These are phyloP conservation scores for Cyclotella cryptica DNA, from an alignment of 108 stramenopile species.

Conservation along the genomic window DNA sequence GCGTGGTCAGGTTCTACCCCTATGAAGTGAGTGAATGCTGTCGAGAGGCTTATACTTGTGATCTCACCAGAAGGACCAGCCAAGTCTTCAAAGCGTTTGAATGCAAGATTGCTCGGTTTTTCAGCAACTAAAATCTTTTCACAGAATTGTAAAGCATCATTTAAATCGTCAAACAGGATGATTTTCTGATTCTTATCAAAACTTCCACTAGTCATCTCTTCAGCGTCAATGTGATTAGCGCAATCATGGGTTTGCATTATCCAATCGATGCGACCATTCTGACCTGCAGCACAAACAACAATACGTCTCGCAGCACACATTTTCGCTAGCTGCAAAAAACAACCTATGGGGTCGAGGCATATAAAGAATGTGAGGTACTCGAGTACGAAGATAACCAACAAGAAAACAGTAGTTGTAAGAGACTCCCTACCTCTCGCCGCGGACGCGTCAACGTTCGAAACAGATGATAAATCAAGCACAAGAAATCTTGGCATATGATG, in stretches of 20 bases:
- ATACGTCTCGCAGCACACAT: conserved; percentile 69
- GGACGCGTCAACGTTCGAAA: conserved; percentile 81
- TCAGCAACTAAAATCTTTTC: conserved; percentile 63
- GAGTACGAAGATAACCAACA: not conserved
- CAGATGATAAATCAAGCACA: conserved; percentile 77
- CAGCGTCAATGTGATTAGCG: conserved; percentile 58
- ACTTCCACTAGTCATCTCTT: conserved; percentile 47
- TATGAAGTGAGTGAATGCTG: conserved; percentile 56
- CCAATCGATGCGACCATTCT: conserved; percentile 80
- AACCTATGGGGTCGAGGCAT: conserved; percentile 8
- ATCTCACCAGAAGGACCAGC: conserved; percentile 13
- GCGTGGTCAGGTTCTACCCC: conserved; percentile 57
- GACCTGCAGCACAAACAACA: conserved; percentile 77
- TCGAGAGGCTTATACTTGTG: conserved; percentile 45
- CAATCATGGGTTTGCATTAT: conserved; percentile 83
- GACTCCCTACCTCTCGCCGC: conserved; percentile 62
- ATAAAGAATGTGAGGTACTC: not conserved
- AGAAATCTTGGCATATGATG: conserved; percentile 59
- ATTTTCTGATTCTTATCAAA: conserved; percentile 35
- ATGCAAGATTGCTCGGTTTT: conserved; percentile 36
- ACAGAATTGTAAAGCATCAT: conserved; percentile 77
- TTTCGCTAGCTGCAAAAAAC: conserved; percentile 85
- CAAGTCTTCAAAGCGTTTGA: conserved; percentile 32
- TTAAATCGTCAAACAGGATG: conserved; percentile 49
- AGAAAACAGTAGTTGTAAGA: not conserved